A percentile compares a stretch with the other conserved stretches of the same genome.
phyloP scores from a whole-genome alignment of 1,284 basidiomycete genomes.

The Heterobasidion annosum region DNA sequence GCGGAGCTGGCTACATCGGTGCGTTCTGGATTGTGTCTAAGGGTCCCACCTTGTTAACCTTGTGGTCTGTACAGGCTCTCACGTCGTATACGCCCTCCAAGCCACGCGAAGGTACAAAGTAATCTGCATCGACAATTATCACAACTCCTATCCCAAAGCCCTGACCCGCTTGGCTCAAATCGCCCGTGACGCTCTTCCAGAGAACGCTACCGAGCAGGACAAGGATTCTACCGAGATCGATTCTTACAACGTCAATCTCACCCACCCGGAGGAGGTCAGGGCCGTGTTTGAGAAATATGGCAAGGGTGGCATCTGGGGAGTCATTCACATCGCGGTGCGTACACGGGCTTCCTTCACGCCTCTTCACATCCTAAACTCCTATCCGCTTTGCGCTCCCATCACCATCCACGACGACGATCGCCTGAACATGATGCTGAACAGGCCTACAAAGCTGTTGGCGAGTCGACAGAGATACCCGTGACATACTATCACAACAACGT shows the following conservation, averaged over 20 bases:
- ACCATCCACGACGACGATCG: neutral
- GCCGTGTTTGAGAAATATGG: constrained; percentile 78
- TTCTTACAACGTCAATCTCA: constrained; percentile 66
- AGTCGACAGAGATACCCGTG: constrained; percentile 92
- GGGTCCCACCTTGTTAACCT: neutral
- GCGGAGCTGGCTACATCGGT: constrained; percentile 85
- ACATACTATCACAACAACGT: constrained; percentile 94
- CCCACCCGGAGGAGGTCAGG: constrained; percentile 60
- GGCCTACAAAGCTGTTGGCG: constrained; percentile 98
- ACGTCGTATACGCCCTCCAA: constrained; percentile 82
- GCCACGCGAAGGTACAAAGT: constrained; percentile 87
- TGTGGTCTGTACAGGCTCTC: constrained; percentile 55
- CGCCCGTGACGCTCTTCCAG: constrained; percentile 60
- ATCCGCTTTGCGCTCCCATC: neutral
- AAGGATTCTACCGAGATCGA: constrained; percentile 66
- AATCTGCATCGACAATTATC: constrained; percentile 87
- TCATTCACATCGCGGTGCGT: constrained; percentile 89
- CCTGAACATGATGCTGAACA: constrained; percentile 17
- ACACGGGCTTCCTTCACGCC: neutral
- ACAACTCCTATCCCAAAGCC: constrained; percentile 80
- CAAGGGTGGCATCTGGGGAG: constrained; percentile 94
- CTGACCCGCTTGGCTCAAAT: constrained; percentile 72
- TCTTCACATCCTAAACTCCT: neutral
- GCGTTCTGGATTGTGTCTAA: constrained; percentile 10
- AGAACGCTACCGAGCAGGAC: constrained; percentile 55